These are phyloP conservation scores for Graphiopsis chlorocephala DNA, from an alignment of 2,329 filamentous ascomycete genomes.

Conservation along the genomic window DNA sequence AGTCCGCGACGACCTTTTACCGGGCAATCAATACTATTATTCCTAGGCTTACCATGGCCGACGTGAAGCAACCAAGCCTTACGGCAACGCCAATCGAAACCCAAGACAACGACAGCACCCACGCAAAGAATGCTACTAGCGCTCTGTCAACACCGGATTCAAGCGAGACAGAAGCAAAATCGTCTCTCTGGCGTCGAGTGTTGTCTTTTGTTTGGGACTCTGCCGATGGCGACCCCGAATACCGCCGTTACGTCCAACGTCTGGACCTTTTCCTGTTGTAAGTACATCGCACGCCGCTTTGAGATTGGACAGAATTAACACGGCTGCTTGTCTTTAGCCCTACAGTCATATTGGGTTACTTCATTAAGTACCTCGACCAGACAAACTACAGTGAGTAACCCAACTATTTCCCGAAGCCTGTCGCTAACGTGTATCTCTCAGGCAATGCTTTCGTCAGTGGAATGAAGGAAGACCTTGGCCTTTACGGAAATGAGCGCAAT, in stretches of 20 bases:
- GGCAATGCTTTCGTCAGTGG: slow-evolving; percentile 47
- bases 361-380: neutral
- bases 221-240: slow-evolving; percentile 16
- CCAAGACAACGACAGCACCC: neutral
- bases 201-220: slow-evolving; percentile 20
- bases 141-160: neutral
- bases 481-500: slow-evolving; percentile 56
- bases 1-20: neutral
- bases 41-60: neutral
- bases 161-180: neutral
- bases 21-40: neutral
- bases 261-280: slow-evolving; percentile 19
- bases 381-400: neutral
- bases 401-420: neutral
- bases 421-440: neutral
- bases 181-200: slow-evolving; percentile 12
- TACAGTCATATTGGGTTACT: neutral
- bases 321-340: neutral
- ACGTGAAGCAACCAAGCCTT: neutral
- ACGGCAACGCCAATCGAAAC: neutral
- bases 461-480: slow-evolving; percentile 52
- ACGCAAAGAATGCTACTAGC: neutral
- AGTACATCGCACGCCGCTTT: neutral
- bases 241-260: slow-evolving; percentile 16
- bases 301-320: neutral